Evolutionary conservation across 2,329 filamentous ascomycete genomes (phyloP).

Genomic region (Colletotrichum navitas): DNA sequence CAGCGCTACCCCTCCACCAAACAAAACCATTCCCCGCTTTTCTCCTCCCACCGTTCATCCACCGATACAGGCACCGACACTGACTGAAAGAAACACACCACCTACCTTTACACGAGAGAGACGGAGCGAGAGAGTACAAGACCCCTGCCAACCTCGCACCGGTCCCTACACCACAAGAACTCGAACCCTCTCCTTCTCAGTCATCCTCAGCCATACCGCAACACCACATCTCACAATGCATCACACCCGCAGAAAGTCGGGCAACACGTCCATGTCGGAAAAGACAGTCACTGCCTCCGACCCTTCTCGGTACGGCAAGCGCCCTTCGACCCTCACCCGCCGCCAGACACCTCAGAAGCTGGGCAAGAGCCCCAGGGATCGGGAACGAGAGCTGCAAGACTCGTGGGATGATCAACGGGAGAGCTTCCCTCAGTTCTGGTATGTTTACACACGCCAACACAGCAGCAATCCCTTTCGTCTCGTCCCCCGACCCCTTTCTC

Average conservation of each 20-base stretch:
- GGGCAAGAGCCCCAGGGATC: constrained; percentile 63
- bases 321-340: constrained; percentile 60
- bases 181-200: constrained; percentile 42
- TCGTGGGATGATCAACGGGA: constrained; percentile 70
- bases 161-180: constrained; percentile 4
- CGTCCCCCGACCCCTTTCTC: constrained; percentile 29
- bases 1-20: constrained; percentile 40
- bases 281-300: constrained; percentile 62
- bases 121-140: constrained; percentile 24
- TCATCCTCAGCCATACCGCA: constrained; percentile 34
- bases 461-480: constrained; percentile 25
- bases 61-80: constrained; percentile 25
- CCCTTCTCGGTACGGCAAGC: constrained; percentile 59
- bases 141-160: constrained; percentile 36
- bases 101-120: constrained; percentile 7
- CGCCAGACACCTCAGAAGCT: constrained; percentile 63
- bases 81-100: constrained; percentile 2
- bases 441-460: constrained; percentile 51
- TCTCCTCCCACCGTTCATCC: constrained; percentile 30
- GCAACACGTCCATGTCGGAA: constrained; percentile 68
- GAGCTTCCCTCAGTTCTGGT: constrained; percentile 76
- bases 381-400: constrained; percentile 64
- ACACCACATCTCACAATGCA: constrained; percentile 58
- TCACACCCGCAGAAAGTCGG: constrained; percentile 69
- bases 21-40: constrained; percentile 37